A percentile compares a stretch with the other conserved stretches of the same genome.
These are phyloP conservation scores for Hypsizygus ulmarius DNA, from an alignment of 1,284 basidiomycete species.

Conservation along the genomic window DNA sequence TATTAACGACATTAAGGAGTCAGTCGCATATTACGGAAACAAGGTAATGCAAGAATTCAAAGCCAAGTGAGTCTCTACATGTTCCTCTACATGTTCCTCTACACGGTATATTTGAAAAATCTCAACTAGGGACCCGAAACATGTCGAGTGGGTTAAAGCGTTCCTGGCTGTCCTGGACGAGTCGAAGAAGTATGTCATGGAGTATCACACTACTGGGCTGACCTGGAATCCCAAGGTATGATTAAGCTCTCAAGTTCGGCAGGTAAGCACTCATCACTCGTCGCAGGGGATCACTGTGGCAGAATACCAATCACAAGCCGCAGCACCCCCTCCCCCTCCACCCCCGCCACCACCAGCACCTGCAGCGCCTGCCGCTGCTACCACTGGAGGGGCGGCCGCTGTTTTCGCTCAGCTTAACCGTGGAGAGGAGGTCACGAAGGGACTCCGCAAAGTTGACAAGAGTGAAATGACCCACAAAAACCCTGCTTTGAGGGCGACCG, in stretches of 20 bases:
- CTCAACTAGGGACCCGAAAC: constrained; percentile 72
- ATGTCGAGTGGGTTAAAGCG: constrained; percentile 84
- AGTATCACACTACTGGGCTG: constrained; percentile 87
- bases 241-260: not conserved
- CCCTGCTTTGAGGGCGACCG: constrained; percentile 73
- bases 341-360: constrained; percentile 44
- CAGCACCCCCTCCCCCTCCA: constrained; percentile 42
- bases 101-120: too few relatives aligned
- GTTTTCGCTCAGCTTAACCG: constrained; percentile 94
- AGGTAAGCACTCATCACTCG: not conserved
- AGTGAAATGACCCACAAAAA: constrained; percentile 99
- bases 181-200: constrained; percentile 80
- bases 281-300: constrained; percentile 56
- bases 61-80: constrained; percentile 63
- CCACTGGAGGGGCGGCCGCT: constrained; percentile 68
- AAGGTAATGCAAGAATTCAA: constrained; percentile 92
- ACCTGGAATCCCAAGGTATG: constrained; percentile 85
- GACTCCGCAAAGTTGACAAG: constrained; percentile 90
- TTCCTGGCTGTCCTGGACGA: constrained; percentile 77
- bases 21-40: constrained; percentile 89
- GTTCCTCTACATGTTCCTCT: not conserved
- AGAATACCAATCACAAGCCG: constrained; percentile 44
- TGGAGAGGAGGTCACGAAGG: constrained; percentile 88
- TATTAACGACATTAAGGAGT: constrained; percentile 85
- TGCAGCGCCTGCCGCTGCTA: constrained; percentile 42